Base-by-base conservation (phyloP, 768 basidiomycete species). In the Lactarius sanguifluus region DNA sequence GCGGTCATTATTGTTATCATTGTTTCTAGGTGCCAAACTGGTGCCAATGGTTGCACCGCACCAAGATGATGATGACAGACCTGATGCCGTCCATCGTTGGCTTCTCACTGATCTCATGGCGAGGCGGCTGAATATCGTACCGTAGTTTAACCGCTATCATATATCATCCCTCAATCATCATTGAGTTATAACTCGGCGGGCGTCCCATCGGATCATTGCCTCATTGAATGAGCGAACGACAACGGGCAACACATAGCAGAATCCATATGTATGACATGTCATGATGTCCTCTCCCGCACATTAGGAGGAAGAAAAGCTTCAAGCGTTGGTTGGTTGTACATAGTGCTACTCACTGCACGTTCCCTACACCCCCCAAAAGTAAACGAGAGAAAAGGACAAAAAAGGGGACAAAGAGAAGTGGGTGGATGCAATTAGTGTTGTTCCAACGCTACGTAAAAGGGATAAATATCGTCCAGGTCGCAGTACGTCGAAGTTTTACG, bases 371-470 rank as follows among this genome's bases (percentile, higher is more conserved):
- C 28, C 54, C 18, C 30, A 30, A 56, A 30, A 30, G 10, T 9
- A 32, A 34, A 56, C 28, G 55, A 52, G 55, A 25, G 50, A 52
- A 23, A n/a, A 25, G 50, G 41, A 45, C 43, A 54, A 54, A 54
- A 56, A 34, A 30, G 25, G 25, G 55, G 55, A 55, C 54, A 18
- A 20, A 40, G 6, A 50, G n/a, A 28, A 28, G 45, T 20, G 4
- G 30, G 30, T 59, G 50, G 34, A 15, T 64, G 57, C 25, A 23
- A 64, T 63, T 67, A 67, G 63, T 57, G 62, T 67, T 67, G 2
- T 38, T 34, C 34, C 25, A 56, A 47, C 50, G 28, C 32, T 59
- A 67, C 47, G 57, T 38, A 62, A 52, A 50, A 36, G 25, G 32
- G 28, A 59, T 56, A 45, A 60, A 40, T 64, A 64, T 56, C 62